These are phyloP conservation scores for Lachancea mirantina DNA, from an alignment of 805 yeast species.

Conservation along the genomic window DNA sequence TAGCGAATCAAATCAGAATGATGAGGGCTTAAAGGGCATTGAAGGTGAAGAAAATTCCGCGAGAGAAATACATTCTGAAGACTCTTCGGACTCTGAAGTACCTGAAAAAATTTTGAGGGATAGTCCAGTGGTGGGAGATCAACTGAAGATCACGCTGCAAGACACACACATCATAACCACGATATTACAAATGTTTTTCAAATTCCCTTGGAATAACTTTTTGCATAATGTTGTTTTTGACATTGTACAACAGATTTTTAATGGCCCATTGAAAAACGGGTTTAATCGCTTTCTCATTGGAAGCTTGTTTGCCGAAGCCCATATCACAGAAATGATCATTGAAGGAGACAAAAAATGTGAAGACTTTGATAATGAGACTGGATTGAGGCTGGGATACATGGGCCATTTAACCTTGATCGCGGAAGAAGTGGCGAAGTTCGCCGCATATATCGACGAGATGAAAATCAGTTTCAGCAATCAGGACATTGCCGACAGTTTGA, in stretches of 20 bases:
- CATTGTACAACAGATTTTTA: slow-evolving; percentile 72
- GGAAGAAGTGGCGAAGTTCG: slow-evolving; percentile 91
- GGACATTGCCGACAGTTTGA: slow-evolving; percentile 20
- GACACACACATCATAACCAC: slow-evolving; percentile 56
- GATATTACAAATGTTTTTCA: slow-evolving; percentile 60
- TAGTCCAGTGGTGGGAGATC: slow-evolving; percentile 63
- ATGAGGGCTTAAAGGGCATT: slow-evolving; percentile 4
- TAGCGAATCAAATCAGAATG: slow-evolving; percentile 6
- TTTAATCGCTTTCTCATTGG: slow-evolving; percentile 55
- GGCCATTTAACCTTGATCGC: slow-evolving; percentile 91
- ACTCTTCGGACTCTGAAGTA: slow-evolving; percentile 27
- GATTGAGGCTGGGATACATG: slow-evolving; percentile 86
- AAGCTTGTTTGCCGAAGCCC: slow-evolving; percentile 54
- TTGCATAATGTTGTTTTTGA: slow-evolving; percentile 83
- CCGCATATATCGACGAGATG: slow-evolving; percentile 37
- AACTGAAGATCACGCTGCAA: slow-evolving; percentile 56
- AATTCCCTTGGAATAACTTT: slow-evolving; percentile 78
- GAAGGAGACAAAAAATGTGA: slow-evolving; percentile 55
- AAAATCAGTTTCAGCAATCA: slow-evolving; percentile 24
- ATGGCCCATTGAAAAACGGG: slow-evolving; percentile 67
- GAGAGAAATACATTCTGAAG: slow-evolving; percentile 15
- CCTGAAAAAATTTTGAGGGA: slow-evolving; percentile 37
- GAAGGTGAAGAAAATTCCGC: slow-evolving; percentile 15
- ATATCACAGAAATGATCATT: slow-evolving; percentile 56
- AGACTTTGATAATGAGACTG: slow-evolving; percentile 51